phyloP scores from a whole-genome alignment of 2,329 filamentous ascomycete species.

The Drechslera avenae region DNA sequence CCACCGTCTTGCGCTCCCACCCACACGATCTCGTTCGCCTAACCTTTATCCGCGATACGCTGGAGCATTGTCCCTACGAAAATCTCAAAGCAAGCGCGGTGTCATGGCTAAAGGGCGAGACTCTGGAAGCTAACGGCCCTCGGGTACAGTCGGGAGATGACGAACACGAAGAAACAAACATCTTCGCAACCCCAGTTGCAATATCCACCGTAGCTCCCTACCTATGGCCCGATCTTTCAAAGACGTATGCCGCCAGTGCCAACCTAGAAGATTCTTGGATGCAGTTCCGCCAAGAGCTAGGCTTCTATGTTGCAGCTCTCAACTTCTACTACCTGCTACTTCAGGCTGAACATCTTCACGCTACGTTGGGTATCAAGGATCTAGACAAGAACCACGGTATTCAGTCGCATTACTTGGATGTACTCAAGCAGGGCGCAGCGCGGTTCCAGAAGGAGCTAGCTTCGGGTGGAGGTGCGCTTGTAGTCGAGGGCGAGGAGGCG shows the following conservation, averaged over 20 bases:
- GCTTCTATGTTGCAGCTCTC: conserved; percentile 60
- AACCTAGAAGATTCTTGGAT: conserved; percentile 43
- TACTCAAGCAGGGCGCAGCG: conserved; percentile 47
- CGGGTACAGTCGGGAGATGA: conserved; percentile 11
- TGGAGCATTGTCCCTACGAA: conserved; percentile 60
- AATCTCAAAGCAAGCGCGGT: conserved; percentile 63
- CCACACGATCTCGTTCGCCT: conserved; percentile 58
- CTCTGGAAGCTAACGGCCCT: conserved; percentile 54
- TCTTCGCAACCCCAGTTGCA: conserved; percentile 56
- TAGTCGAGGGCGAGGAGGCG: conserved; percentile 46
- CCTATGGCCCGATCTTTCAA: conserved; percentile 58
- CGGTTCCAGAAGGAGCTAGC: conserved; percentile 47
- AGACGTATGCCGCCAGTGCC: conserved; percentile 41
- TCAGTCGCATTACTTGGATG: conserved; percentile 51
- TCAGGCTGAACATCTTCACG: conserved; percentile 55
- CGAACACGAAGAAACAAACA: conserved; percentile 28
- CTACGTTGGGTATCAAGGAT: conserved; percentile 54
- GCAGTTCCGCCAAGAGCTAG: conserved; percentile 58
- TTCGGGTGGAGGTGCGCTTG: conserved; percentile 44
- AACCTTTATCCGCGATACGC: conserved; percentile 60
- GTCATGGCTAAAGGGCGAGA: conserved; percentile 65
- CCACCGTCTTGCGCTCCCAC: conserved; percentile 58
- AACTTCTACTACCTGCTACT: conserved; percentile 65
- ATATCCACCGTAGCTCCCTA: conserved; percentile 56
- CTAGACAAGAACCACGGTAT: conserved; percentile 49